phyloP scores from a whole-genome alignment of 371 early-diverging fungal genomes.

The Mortierella sp. region DNA sequence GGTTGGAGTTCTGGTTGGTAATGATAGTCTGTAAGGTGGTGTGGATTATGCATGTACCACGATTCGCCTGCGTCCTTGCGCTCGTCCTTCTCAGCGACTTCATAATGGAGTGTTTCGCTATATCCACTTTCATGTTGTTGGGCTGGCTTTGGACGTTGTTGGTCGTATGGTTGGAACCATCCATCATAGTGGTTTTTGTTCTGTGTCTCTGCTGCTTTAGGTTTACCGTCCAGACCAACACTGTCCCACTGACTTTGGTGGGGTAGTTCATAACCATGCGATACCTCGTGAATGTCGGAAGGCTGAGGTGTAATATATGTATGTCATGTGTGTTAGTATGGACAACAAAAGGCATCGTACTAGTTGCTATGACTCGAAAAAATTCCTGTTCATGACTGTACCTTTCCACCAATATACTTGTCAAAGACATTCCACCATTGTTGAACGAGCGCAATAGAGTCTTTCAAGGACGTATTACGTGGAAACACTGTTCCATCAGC shows the following conservation, averaged over 20 bases:
- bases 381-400: too few relatives aligned
- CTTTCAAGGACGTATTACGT: conserved; percentile 61
- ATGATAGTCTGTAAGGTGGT: conserved; percentile 54
- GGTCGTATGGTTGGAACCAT: conserved; percentile 46
- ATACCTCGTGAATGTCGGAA: conserved; percentile 51
- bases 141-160: background rate
- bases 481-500: conserved; percentile 69
- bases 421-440: conserved; percentile 83
- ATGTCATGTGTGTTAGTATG: too few relatives aligned
- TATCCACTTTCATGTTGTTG: conserved; percentile 3
- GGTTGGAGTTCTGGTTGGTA: conserved; percentile 31
- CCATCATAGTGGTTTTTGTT: conserved; percentile 42
- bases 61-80: conserved; percentile 8
- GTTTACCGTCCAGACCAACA: conserved; percentile 34
- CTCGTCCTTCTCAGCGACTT: conserved; percentile 5
- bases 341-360: background rate
- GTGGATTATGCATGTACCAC: conserved; percentile 28
- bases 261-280: conserved; percentile 43
- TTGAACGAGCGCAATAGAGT: conserved; percentile 64
- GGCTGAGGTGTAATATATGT: conserved; percentile 16
- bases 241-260: conserved; percentile 43
- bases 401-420: conserved; percentile 66
- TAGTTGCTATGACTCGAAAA: too few relatives aligned
- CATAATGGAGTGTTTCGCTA: background rate
- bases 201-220: conserved; percentile 16